Evolutionary conservation across 306 rosid genomes (phyloP), one percentile per base, ranked within the genome.

Genomic region (Dalbergia cultrata): DNA sequence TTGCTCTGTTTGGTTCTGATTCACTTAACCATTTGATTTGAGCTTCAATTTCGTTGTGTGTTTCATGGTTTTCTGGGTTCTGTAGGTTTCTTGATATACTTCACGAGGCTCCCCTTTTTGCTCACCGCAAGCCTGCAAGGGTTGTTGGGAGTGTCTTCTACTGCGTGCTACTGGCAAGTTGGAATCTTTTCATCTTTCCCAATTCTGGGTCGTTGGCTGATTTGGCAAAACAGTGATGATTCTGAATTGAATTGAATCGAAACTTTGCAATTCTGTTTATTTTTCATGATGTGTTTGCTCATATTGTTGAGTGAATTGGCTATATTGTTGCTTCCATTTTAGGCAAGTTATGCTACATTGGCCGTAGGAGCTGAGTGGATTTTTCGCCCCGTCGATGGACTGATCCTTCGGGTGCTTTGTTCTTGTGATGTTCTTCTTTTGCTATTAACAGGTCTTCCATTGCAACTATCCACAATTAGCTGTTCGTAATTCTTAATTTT

Each of bases 21-120:
- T 80, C 10, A 16, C 60, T 54, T 49, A 56, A 53, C 13, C 31
- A 26, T 26, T 21, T 21, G 22, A 52, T 39, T 64, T 43, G 13
- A 64, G 52, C 61, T 74, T 80, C 70, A 33, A 41, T 59, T 74
- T 34, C 43, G 12, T n/a, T 11, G 14, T 53, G 49, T 71, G 33
- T 43, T 7, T 31, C 37, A 21, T 14, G 33, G 4, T 11, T 57
- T 56, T 66, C 3, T 65, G 9, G 26, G 19, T 54, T 54, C 49
- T 56, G 8, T 22, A 96, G 99, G 84, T 96, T 96, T 85, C 88
- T 96, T 13, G 98, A 96, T 77, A 96, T 96, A 83, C 85, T 96
- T 65, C 98, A 96, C 31, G 99, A 96, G 80, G 97, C 99, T 83
- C 98, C 99, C 13, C 77, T 93, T 13, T 90, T 96, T 21, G 98